Evolutionary conservation across 2,329 filamentous ascomycete genomes (phyloP), one percentile per base, ranked within the genome.

Genomic region (Neofusicoccum ribis): DNA sequence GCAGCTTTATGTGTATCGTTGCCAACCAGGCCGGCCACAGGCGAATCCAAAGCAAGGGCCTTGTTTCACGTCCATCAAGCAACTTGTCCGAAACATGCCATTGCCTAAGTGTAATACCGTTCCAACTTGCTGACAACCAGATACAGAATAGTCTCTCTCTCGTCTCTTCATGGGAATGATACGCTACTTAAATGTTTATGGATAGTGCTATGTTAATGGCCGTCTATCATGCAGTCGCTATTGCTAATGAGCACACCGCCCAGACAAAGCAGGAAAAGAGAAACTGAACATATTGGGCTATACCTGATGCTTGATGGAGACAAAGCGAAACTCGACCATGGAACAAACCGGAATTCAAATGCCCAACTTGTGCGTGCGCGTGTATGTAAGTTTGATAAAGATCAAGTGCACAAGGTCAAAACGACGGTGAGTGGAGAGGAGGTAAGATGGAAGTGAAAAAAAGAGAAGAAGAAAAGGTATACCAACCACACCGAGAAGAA

Each of bases 221-320:
- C 56, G 56, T 60, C 56, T 60, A 60, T 47, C 56, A 60, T 60
- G 56, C 56, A 60, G 56, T 60, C 56, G 56, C 56, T 47, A 34
- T 58, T 43, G 20, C 36, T 56, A 56, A 17, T 59, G 41, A 47
- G 27, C 56, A 60, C 56, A 27, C 43, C 56, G 34, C 56, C 56
- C 56, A 39, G 43, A 47, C n/a, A 15, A 60, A 31, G 49, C 7
- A 5, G 31, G 34, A 23, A 60, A 31, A 7, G 27, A 31, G 6
- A 31, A 31, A 31, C 1, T 5, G 27, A 31, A 7, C 14, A 39
- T 43, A 46, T 36, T 43, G 41, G 27, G 39, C 14, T 36, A 36
- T 20, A 41, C 9, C 20, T 44, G 27, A 59, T 59, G 27, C 56
- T 47, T 37, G 17, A 31, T 47, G 43, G 15, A 46, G 41, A 14